Base-by-base conservation (phyloP, 2,329 filamentous ascomycete species). In the Trichoderma hamatum region DNA sequence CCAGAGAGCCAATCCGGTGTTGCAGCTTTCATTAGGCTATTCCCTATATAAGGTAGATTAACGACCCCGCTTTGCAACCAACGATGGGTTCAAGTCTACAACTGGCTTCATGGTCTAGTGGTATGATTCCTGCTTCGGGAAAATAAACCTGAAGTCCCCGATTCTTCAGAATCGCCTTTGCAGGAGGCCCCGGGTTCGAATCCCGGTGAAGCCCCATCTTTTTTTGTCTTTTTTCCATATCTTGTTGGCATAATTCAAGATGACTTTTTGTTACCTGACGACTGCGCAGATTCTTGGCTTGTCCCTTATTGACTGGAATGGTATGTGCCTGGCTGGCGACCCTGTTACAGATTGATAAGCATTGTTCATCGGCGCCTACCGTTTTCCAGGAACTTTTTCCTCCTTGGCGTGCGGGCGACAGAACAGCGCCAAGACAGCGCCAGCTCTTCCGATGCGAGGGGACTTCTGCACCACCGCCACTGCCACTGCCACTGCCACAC, bases 51-150 rank as follows among this genome's bases (percentile, higher is more conserved):
- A 46, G 1, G 0, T 19, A 3, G 13, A 30, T 55, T 67, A 61
- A 32, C 16, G 19, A 9, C 19, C 30, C 56, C 55, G 30, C 21
- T 28, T 61, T 52, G 24, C 65, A 67, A 67, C 55, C 34, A 67
- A 24, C 30, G 58, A 68, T 62, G 58, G 66, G 66, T 55, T 68
- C 69, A 68, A 64, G 32, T 52, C 61, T 71, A 69, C 69, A 68
- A 62, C 66, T 68, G 66, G 66, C 66, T 69, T 71, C 52, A 66
- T 74, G 73, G 72, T 74, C 73, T 74, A 74, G 73, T 72, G 72
- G 73, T 74, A 74, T 73, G 73, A 74, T 73, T 73, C 71, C 67
- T 70, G 68, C 71, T 71, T 72, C 70, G 70, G 71, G 71, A 60
- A 60, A 69, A 16, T n/a, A 3, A 66, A 67, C 64, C 62, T 58